phyloP scores from a whole-genome alignment of 768 basidiomycete genomes.

The Lactarius vividus region DNA sequence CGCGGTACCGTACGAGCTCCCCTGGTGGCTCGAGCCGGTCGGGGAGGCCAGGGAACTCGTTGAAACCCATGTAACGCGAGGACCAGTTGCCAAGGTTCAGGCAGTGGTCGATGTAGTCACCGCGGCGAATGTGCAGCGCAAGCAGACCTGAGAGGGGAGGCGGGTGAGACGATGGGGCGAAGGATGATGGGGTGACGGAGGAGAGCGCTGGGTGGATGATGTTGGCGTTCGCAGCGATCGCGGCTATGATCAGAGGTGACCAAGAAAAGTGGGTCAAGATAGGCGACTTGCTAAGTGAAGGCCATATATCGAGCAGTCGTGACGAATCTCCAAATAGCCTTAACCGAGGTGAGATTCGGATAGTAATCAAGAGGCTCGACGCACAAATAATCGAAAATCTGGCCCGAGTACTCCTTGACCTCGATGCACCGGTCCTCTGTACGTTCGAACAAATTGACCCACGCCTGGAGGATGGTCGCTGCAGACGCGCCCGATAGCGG shows the following conservation, averaged over 20 bases:
- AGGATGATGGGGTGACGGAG: conserved; percentile 6
- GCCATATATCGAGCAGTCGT: conserved; percentile 39
- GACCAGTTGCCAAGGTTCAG: conserved; percentile 35
- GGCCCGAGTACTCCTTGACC: conserved; percentile 35
- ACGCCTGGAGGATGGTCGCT: conserved; percentile 36
- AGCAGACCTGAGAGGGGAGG: conserved; percentile 40
- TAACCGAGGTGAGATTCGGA: background rate
- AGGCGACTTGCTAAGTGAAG: conserved; percentile 36
- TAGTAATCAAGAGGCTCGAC: conserved; percentile 11
- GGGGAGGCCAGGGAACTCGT: conserved; percentile 41
- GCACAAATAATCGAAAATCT: conserved; percentile 41
- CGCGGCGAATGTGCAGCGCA: conserved; percentile 49
- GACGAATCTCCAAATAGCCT: conserved; percentile 38
- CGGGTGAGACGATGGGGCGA: conserved; percentile 15
- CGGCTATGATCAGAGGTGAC: conserved; percentile 38
- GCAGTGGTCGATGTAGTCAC: conserved; percentile 48
- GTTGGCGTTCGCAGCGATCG: conserved; percentile 35
- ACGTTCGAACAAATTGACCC: conserved; percentile 37
- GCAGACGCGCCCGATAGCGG: conserved; percentile 33
- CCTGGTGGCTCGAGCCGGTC: conserved; percentile 36
- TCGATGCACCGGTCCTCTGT: conserved; percentile 43
- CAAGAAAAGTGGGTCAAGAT: conserved; percentile 39
- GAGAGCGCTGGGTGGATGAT: conserved; percentile 24
- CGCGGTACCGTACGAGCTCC: conserved; percentile 34
- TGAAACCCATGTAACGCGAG: conserved; percentile 44